Percentiles rank a stretch among this genome's conserved stretches.
Conservation (phyloP, 371 early-diverging fungal genomes). For the Blakeslea trispora region DNA sequence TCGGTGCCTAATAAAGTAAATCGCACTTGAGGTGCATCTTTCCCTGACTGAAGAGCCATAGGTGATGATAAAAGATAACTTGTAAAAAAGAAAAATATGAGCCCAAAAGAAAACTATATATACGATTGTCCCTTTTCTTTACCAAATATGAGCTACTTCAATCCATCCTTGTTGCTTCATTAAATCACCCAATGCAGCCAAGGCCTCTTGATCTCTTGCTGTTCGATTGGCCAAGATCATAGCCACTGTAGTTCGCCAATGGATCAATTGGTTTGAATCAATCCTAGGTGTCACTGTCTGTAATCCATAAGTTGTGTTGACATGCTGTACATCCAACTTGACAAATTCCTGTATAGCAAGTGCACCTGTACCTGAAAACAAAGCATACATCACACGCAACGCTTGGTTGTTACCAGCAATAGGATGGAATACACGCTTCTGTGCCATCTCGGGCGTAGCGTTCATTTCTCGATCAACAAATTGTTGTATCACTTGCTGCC, state of each 20-base stretch:
- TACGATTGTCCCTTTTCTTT: constrained; percentile 31
- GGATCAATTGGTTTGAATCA: constrained; percentile 40
- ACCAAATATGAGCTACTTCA: constrained; percentile 89
- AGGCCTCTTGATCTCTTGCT: constrained; percentile 69
- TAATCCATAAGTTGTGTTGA: constrained; percentile 33
- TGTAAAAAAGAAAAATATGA: constrained; percentile 14
- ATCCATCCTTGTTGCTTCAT: constrained; percentile 60
- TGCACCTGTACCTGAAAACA: constrained; percentile 74
- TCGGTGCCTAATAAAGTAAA: constrained; percentile 66
- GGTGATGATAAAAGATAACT: constrained; percentile 72
- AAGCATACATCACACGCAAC: constrained; percentile 68
- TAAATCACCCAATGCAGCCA: constrained; percentile 79
- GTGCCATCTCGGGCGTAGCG: constrained; percentile 26
- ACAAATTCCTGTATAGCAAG: constrained; percentile 47
- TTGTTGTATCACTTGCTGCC: constrained; percentile 75
- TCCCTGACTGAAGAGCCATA: constrained; percentile 56
- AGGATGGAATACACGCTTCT: constrained; percentile 29
- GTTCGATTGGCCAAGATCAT: constrained; percentile 87
- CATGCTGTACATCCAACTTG: constrained; percentile 23
- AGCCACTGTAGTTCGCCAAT: constrained; percentile 73
- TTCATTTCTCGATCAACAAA: constrained; percentile 69
- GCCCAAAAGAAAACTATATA: constrained; percentile 8
- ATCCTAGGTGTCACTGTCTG: constrained; percentile 21
- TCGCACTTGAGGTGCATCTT: constrained; percentile 59
- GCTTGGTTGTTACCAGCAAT: constrained; percentile 60